Conservation (phyloP, 2,329 filamentous ascomycete species). For the Dactylellina leptospora region DNA sequence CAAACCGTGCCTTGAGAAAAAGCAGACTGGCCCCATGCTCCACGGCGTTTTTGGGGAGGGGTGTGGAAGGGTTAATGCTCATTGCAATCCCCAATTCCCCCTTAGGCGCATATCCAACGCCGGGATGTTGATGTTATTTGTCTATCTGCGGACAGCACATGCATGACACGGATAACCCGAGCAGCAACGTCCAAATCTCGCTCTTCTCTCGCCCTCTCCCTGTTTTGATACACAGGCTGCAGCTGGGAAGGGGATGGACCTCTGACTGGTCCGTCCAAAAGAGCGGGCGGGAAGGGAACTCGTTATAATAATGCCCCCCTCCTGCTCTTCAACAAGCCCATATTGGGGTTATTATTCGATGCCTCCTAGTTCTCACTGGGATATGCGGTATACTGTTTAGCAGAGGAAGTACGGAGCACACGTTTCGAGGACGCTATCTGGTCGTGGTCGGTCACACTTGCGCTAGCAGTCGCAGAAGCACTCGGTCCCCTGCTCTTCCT, state of each 20-base stretch:
- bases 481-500: slow-evolving; percentile 30
- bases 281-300: slow-evolving; percentile 7
- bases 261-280: slow-evolving; percentile 12
- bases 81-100: slow-evolving; percentile 22
- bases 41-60: slow-evolving; percentile 46
- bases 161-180: slow-evolving; percentile 41
- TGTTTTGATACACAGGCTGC: slow-evolving; percentile 43
- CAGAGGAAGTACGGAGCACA: slow-evolving; percentile 17
- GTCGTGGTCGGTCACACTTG: slow-evolving; percentile 42
- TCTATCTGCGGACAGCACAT: slow-evolving; percentile 47
- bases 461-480: slow-evolving; percentile 37
- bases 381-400: slow-evolving; percentile 11
- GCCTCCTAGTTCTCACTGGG: slow-evolving; percentile 12
- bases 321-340: slow-evolving; percentile 29
- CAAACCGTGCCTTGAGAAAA: slow-evolving; percentile 23
- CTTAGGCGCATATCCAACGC: slow-evolving; percentile 42
- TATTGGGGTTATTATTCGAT: neutral
- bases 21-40: slow-evolving; percentile 38
- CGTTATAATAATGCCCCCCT: slow-evolving; percentile 7
- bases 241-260: slow-evolving; percentile 10
- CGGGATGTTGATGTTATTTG: slow-evolving; percentile 44
- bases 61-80: too few relatives aligned
- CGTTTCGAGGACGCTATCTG: slow-evolving; percentile 27
- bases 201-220: slow-evolving; percentile 2
- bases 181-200: slow-evolving; percentile 22